phyloP scores from a whole-genome alignment of 768 basidiomycete genomes.

The Lentinula edodes region DNA sequence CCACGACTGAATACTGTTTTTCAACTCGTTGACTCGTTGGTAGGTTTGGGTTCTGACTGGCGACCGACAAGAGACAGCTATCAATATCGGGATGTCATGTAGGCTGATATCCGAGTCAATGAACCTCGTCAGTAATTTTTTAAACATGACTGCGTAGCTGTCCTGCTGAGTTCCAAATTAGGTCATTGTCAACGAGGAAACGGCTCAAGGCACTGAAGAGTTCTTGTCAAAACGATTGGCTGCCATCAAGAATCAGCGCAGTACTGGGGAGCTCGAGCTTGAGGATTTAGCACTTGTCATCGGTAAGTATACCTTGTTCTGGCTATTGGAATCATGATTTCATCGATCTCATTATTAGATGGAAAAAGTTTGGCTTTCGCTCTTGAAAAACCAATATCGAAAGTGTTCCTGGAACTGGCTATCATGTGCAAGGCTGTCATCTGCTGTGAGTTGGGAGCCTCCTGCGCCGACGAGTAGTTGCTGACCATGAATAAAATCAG shows the following conservation, averaged over 20 bases:
- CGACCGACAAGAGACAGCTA: slow-evolving; percentile 97
- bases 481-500: slow-evolving; percentile 27
- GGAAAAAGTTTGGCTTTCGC: slow-evolving; percentile 94
- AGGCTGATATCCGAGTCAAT: slow-evolving; percentile 96
- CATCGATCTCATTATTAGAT: slow-evolving; percentile 41
- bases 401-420: slow-evolving; percentile 88
- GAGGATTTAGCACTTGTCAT: slow-evolving; percentile 96
- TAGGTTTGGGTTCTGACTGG: slow-evolving; percentile 98
- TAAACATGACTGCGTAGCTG: neutral
- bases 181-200: slow-evolving; percentile 95
- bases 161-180: slow-evolving; percentile 22
- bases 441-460: slow-evolving; percentile 64
- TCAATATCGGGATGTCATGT: slow-evolving; percentile 98
- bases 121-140: slow-evolving; percentile 70
- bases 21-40: neutral
- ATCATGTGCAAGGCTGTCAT: slow-evolving; percentile 99
- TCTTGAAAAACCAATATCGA: slow-evolving; percentile 87
- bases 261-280: slow-evolving; percentile 83
- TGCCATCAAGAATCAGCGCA: slow-evolving; percentile 91
- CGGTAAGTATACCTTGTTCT: slow-evolving; percentile 37
- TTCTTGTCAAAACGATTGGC: slow-evolving; percentile 84
- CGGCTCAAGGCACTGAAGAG: slow-evolving; percentile 71
- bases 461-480: neutral
- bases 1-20: neutral
- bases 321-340: slow-evolving; percentile 10